These are phyloP conservation scores for Ilyonectria mors-panacis DNA, from an alignment of 2,329 filamentous ascomycete genomes.

Conservation along the genomic window DNA sequence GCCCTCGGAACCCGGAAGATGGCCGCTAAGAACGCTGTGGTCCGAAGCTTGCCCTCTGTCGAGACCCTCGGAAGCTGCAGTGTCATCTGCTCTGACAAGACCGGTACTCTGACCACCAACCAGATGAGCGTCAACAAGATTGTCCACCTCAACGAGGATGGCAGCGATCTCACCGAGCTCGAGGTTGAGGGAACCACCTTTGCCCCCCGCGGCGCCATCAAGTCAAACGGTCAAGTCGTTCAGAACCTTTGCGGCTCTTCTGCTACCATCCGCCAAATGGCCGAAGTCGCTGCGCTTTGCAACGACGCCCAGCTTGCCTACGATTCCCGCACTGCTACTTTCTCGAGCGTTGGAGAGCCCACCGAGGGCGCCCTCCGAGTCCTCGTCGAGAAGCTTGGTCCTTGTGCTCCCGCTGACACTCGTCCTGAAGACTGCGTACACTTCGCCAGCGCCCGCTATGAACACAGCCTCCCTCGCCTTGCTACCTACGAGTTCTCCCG, in stretches of 20 bases:
- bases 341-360: conserved; percentile 90
- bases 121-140: conserved; percentile 99
- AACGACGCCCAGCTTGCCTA: conserved; percentile 90
- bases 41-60: conserved; percentile 94
- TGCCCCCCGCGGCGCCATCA: conserved; percentile 83
- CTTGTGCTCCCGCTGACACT: conserved; percentile 72
- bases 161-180: conserved; percentile 84
- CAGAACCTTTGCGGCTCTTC: conserved; percentile 80
- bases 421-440: conserved; percentile 78
- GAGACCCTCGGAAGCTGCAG: conserved; percentile 99
- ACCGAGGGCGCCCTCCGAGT: conserved; percentile 95
- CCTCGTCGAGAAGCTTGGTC: conserved; percentile 94
- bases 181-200: conserved; percentile 96
- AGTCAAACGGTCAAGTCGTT: conserved; percentile 76
- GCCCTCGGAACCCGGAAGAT: conserved; percentile 97
- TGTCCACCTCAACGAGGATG: conserved; percentile 83
- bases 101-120: conserved; percentile 97
- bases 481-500: conserved; percentile 97
- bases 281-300: conserved; percentile 81
- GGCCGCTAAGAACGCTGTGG: conserved; percentile 98
- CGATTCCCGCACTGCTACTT: conserved; percentile 81
- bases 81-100: conserved; percentile 99
- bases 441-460: conserved; percentile 87
- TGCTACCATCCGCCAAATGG: conserved; percentile 84
- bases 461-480: conserved; percentile 79